A percentile compares a stretch with the other conserved stretches of the same genome.
Evolutionary conservation across 768 basidiomycete species (phyloP).

Genomic region (Galerina marginata): DNA sequence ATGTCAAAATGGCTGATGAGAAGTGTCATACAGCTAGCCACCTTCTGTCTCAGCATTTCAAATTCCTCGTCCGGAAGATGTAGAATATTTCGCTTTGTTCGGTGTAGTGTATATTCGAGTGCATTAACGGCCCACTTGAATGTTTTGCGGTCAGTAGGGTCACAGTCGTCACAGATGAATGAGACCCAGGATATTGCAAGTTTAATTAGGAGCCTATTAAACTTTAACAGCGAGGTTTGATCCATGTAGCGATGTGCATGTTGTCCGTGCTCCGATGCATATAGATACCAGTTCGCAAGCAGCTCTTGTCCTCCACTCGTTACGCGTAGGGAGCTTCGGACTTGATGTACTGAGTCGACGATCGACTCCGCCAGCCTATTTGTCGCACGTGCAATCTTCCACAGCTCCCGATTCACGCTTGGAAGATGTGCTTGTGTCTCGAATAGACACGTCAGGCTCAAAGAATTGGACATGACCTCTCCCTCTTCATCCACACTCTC

Average conservation of each 20-base stretch:
- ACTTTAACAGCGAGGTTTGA: conserved; percentile 66
- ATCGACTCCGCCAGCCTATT: conserved; percentile 92
- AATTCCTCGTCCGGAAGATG: conserved; percentile 90
- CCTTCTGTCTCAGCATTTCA: conserved; percentile 86
- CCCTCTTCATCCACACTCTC: conserved; percentile 67
- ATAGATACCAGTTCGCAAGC: conserved; percentile 92
- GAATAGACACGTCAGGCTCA: conserved; percentile 57
- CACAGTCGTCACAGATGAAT: conserved; percentile 98
- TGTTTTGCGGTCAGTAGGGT: conserved; percentile 92
- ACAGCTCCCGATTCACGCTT: conserved; percentile 84
- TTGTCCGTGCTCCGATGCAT: conserved; percentile 95
- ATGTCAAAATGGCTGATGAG: conserved; percentile 98
- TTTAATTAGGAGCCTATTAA: conserved; percentile 83
- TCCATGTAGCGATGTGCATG: conserved; percentile 92
- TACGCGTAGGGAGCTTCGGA: conserved; percentile 68
- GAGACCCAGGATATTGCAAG: conserved; percentile 98
- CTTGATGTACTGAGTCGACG: conserved; percentile 88
- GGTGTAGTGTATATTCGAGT: conserved; percentile 87
- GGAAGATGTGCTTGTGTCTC: conserved; percentile 94
- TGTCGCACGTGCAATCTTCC: conserved; percentile 89
- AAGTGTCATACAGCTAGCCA: conserved; percentile 96
- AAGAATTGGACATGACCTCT: conserved; percentile 47
- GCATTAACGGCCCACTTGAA: conserved; percentile 99
- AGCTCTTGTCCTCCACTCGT: conserved; percentile 79
- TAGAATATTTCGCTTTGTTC: conserved; percentile 89